Base-by-base conservation (phyloP, 2,329 filamentous ascomycete species). In the Ophidiomyces ophidiicola region DNA sequence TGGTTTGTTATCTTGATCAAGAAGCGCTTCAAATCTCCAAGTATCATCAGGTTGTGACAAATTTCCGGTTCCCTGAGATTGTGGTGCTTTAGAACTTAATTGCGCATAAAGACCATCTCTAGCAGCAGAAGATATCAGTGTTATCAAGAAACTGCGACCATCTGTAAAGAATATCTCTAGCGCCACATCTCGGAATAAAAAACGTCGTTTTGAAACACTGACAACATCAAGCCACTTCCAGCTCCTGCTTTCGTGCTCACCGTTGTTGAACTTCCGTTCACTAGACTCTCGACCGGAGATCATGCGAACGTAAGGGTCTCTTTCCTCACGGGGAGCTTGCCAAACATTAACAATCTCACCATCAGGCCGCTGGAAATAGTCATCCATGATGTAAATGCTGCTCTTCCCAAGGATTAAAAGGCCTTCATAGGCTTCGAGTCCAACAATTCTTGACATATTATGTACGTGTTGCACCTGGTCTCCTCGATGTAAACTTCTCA, bases 131-230 rank as follows among this genome's bases (percentile, higher is more conserved):
- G 81, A 85, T 42, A 86, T 80, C 2, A 86, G 78, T 0, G 88
- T 96, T 42, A 98, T 62, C 11, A 98, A 69, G 56, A 96, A 98
- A 62, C 90, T 98, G 41, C 86, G 80, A 1, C 90, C 90, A 55
- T 98, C 92, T 0, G 86, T 87, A 56, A 98, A 98, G 64, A 98
- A 98, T 2, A 94, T 74, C 55, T 98, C 90, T n/a, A 96, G 78
- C 0, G 85, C 86, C 8, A 98, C 90, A 53, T 98, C 88, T 18
- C 90, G 79, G 60, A 96, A 94, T 3, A 98, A 64, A 58, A 96
- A 98, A 5, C 88, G 80, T 14, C 92, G 78, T 59, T 98, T 98
- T 0, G 88, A 96, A 24, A 96, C 81, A 55, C 87, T 94, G 49
- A 96, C 82, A 10, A 96, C 78, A 55, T 96, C 88, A 3, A 78